Percentiles rank a stretch among this genome's conserved stretches.
phyloP scores from a whole-genome alignment of 345 rosid genomes.

The Sonneratia alba region DNA sequence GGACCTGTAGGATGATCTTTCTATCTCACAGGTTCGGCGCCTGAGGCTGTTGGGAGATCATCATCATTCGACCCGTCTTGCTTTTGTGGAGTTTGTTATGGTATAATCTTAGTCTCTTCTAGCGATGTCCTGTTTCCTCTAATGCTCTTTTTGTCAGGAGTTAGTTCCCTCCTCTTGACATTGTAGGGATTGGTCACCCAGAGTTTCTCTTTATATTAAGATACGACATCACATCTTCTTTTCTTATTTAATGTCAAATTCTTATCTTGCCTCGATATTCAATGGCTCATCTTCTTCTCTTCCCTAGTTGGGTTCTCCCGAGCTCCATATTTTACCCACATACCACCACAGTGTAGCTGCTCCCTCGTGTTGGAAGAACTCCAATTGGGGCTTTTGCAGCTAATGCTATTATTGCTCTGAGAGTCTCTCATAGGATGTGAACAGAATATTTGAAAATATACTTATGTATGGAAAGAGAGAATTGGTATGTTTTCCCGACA shows the following conservation, averaged over 20 bases:
- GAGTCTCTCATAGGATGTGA: too few species aligned
- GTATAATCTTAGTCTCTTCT: conserved; percentile 21
- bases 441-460: too few species aligned
- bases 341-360: too few species aligned
- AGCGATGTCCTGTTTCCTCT: neutral
- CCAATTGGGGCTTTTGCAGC: neutral
- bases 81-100: conserved; percentile 81
- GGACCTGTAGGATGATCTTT: neutral
- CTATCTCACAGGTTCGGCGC: conserved; percentile 54
- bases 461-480: too few species aligned
- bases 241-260: neutral
- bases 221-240: neutral
- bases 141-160: neutral
- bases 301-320: neutral
- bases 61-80: conserved; percentile 85
- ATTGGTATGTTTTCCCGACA: neutral
- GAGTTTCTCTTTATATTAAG: neutral
- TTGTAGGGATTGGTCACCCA: neutral
- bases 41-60: conserved; percentile 90
- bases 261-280: neutral
- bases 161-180: neutral
- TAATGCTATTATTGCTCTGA: neutral
- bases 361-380: neutral
- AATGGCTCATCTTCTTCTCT: neutral
- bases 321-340: neutral